These are phyloP conservation scores for sunflower (Helianthus annuus) DNA, from an alignment of 129 eudicot genomes.

Conservation along the genomic window DNA sequence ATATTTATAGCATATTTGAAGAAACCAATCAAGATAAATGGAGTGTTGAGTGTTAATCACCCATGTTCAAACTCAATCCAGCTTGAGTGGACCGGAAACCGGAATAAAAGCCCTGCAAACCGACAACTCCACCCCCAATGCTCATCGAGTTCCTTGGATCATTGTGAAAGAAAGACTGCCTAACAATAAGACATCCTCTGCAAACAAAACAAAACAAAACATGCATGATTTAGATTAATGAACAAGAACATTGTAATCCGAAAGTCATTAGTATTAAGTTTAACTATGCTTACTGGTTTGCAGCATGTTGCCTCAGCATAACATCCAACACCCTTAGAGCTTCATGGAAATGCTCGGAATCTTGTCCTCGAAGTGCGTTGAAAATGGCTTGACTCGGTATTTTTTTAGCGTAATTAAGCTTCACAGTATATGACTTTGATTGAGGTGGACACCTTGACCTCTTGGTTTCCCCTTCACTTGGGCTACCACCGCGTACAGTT, in stretches of 20 bases:
- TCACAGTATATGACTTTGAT: neutral
- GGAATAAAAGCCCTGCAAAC: conserved; percentile 70
- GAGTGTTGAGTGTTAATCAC: conserved; percentile 31
- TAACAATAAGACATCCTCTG: conserved; percentile 88
- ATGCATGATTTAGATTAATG: neutral
- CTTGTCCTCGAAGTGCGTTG: conserved; percentile 65
- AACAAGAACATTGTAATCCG: neutral
- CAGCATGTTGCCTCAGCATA: conserved; percentile 84
- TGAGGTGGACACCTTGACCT: neutral
- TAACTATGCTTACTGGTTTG: conserved; percentile 60
- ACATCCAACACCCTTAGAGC: conserved; percentile 78
- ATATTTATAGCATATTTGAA: neutral
- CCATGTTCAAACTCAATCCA: conserved; percentile 80
- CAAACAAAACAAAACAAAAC: conserved; percentile 4
- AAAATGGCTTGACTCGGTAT: conserved; percentile 79
- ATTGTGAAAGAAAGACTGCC: conserved; percentile 78
- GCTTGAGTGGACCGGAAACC: conserved; percentile 81
- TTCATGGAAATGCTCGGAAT: conserved; percentile 68
- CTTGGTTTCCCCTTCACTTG: neutral
- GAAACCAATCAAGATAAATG: neutral
- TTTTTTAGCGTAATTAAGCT: conserved; percentile 64
- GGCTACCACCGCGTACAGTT: neutral
- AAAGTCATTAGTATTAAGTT: neutral
- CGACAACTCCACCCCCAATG: conserved; percentile 74
- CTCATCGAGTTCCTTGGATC: conserved; percentile 59